These are phyloP conservation scores for Saitozyma sp. DNA, from an alignment of 768 basidiomycete genomes.

Conservation along the genomic window DNA sequence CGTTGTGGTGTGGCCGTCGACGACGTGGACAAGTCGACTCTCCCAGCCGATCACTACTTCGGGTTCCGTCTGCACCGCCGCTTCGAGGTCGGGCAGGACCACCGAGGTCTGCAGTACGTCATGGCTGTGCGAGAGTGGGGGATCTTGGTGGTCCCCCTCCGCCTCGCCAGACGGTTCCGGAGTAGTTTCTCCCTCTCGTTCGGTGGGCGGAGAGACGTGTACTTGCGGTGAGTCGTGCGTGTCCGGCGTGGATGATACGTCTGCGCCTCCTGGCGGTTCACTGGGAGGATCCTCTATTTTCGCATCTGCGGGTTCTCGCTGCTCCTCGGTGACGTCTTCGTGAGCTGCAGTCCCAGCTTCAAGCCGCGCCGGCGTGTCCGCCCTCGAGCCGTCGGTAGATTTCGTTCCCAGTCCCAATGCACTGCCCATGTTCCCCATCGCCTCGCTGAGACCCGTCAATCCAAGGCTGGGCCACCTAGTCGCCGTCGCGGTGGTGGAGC, in stretches of 20 bases:
- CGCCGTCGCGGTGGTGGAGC: not conserved
- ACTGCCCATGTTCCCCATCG: conserved; percentile 18
- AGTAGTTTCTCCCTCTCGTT: too few relatives aligned
- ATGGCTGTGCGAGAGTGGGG: not conserved
- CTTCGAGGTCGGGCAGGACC: conserved; percentile 20
- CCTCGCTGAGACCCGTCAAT: conserved; percentile 24
- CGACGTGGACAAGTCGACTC: not conserved
- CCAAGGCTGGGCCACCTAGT: conserved; percentile 18
- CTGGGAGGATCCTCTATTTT: too few relatives aligned
- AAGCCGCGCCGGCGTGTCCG: not conserved
- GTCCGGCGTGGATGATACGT: too few relatives aligned
- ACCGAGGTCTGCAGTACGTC: conserved; percentile 13
- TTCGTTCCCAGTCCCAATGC: conserved; percentile 22
- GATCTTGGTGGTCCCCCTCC: not conserved
- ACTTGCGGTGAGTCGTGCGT: too few relatives aligned
- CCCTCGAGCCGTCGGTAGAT: not conserved
- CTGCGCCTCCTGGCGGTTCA: too few relatives aligned
- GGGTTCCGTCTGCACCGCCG: conserved; percentile 15
- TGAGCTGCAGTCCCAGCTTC: not conserved
- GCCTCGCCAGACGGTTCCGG: not conserved
- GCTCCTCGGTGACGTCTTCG: not conserved
- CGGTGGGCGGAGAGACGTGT: too few relatives aligned
- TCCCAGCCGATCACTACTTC: conserved; percentile 29
- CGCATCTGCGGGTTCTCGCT: too few relatives aligned
- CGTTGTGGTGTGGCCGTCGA: not conserved